A percentile compares a stretch with the other conserved stretches of the same genome.
Conservation (phyloP, 176 grass and related monocot genomes). For the Ananas comosus region DNA sequence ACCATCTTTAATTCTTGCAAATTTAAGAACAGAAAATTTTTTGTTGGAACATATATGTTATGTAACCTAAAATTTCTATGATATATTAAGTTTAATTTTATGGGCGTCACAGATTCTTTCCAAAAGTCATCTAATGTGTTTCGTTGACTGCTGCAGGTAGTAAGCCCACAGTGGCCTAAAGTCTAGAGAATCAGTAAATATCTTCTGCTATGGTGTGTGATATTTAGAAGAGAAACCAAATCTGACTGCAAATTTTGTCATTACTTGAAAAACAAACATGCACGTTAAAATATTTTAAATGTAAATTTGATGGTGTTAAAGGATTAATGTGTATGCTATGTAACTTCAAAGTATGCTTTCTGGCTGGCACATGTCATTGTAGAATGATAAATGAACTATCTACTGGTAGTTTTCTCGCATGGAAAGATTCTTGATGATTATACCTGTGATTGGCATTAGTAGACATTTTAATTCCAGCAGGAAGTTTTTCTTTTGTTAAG, state of each 20-base stretch:
- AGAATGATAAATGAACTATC: background rate
- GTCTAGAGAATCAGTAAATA: constrained; percentile 31
- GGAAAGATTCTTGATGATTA: too few species aligned
- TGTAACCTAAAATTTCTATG: too few species aligned
- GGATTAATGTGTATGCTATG: background rate
- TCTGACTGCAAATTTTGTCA: background rate
- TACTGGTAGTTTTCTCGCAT: too few species aligned
- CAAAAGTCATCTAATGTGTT: background rate
- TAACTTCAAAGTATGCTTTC: background rate
- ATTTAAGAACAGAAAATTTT: too few species aligned
- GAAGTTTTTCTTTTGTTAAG: too few species aligned
- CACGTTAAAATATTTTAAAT: background rate
- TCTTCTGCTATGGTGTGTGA: background rate
- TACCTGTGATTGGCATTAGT: too few species aligned
- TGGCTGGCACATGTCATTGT: background rate
- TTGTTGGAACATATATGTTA: too few species aligned
- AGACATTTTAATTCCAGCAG: too few species aligned
- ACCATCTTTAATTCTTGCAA: background rate
- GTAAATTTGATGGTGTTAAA: background rate
- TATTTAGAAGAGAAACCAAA: background rate
- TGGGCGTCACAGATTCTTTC: too few species aligned
- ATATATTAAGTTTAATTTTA: too few species aligned
- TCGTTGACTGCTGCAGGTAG: constrained; percentile 44
- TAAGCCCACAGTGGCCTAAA: constrained; percentile 95
- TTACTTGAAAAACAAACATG: background rate